Conservation (phyloP, 805 yeast genomes). For the Starmerella bombicola region DNA sequence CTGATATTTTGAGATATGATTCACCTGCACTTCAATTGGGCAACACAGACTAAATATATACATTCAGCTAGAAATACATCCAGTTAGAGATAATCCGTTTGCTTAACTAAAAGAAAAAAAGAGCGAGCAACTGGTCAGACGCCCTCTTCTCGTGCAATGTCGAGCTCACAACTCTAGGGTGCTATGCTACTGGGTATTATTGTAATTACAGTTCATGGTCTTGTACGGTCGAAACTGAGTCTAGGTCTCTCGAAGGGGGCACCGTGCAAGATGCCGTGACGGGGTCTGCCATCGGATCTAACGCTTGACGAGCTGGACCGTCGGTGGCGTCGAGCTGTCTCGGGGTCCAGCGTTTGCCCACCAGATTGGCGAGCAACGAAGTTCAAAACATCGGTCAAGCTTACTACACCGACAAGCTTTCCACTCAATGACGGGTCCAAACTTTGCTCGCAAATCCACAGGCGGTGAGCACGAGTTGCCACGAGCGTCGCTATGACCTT, state of each 20-base stretch:
- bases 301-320: constrained; percentile 31
- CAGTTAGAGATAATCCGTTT: too few species aligned
- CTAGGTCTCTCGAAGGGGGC: constrained; percentile 11
- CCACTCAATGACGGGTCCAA: constrained; percentile 38
- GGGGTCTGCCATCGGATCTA: constrained; percentile 18
- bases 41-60: too few species aligned
- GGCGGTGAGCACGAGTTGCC: constrained; percentile 84
- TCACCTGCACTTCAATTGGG: too few species aligned
- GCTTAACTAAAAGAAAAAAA: too few species aligned
- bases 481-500: constrained; percentile 88
- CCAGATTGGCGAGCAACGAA: constrained; percentile 68
- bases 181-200: too few species aligned
- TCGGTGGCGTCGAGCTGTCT: constrained; percentile 76
- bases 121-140: too few species aligned
- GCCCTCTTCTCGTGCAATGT: too few species aligned
- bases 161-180: too few species aligned
- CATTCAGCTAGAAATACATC: too few species aligned
- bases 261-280: constrained; percentile 17
- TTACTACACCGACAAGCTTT: constrained; percentile 77
- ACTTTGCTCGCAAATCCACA: constrained; percentile 31
- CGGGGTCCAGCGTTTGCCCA: constrained; percentile 57
- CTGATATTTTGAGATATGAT: too few species aligned
- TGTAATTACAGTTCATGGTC: not conserved
- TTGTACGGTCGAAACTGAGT: constrained; percentile 17
- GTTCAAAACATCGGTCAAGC: constrained; percentile 80